phyloP scores from a whole-genome alignment of 2,329 filamentous ascomycete species.

The Aquanectria penicillioides region DNA sequence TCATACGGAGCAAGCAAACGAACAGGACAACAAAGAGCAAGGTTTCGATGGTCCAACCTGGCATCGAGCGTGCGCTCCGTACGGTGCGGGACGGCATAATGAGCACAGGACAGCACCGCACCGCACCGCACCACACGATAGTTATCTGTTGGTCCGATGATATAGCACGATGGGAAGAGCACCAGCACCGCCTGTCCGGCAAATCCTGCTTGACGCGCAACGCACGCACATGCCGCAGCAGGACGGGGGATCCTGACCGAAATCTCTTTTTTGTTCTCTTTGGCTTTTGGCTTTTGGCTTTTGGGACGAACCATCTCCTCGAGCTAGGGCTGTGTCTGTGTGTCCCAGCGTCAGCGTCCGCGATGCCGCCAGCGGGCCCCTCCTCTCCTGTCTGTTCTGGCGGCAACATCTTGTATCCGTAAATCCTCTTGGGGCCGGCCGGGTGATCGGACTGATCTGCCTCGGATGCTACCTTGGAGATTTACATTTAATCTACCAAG shows the following conservation, averaged over 20 bases:
- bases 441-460: slow-evolving; percentile 2
- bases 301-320: slow-evolving; percentile 7
- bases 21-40: slow-evolving; percentile 1
- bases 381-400: slow-evolving; percentile 7
- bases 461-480: slow-evolving; percentile 1
- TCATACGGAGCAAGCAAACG: slow-evolving; percentile 7
- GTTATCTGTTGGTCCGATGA: background rate
- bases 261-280: too few species aligned
- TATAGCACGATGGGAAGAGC: background rate
- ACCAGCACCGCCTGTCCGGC: background rate
- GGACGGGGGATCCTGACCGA: slow-evolving; percentile 3
- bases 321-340: background rate
- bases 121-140: slow-evolving; percentile 1
- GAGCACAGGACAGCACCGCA: too few species aligned
- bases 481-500: slow-evolving; percentile 8
- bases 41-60: background rate
- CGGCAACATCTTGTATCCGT: too few species aligned
- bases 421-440: background rate
- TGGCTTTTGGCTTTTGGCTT: too few species aligned
- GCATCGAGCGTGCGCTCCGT: too few species aligned
- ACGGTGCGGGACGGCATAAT: background rate
- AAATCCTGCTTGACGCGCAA: slow-evolving; percentile 7
- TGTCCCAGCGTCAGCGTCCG: too few species aligned
- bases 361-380: too few species aligned
- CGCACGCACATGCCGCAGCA: background rate